Evolutionary conservation across 2,329 filamentous ascomycete species (phyloP).

Genomic region (Hypoxylon sp.): DNA sequence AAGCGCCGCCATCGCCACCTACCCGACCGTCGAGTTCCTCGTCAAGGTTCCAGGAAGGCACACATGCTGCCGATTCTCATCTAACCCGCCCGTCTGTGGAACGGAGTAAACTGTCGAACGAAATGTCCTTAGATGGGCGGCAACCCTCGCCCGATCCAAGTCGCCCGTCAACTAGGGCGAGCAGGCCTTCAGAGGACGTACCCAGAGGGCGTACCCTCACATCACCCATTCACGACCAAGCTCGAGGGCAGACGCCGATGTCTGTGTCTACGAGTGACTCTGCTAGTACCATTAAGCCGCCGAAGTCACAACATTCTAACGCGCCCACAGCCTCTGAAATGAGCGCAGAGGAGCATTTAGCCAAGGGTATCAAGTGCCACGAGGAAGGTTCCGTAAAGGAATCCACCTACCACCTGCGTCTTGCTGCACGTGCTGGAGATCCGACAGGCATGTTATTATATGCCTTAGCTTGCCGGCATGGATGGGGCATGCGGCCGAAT

Average conservation of each 20-base stretch:
- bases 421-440: constrained; percentile 87
- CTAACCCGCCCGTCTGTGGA: constrained; percentile 65
- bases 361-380: constrained; percentile 91
- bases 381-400: constrained; percentile 90
- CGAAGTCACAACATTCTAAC: constrained; percentile 61
- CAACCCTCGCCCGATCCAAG: constrained; percentile 63
- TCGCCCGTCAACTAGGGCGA: constrained; percentile 62
- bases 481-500: constrained; percentile 97
- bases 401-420: constrained; percentile 94
- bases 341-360: constrained; percentile 88
- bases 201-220: constrained; percentile 63
- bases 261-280: constrained; percentile 69
- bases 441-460: constrained; percentile 97
- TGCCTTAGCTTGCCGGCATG: constrained; percentile 93
- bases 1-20: constrained; percentile 73
- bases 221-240: constrained; percentile 58
- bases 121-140: constrained; percentile 60
- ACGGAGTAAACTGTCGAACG: constrained; percentile 65
- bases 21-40: constrained; percentile 73
- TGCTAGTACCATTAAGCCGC: constrained; percentile 67
- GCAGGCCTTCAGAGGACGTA: constrained; percentile 64
- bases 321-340: constrained; percentile 76
- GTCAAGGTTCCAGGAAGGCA: constrained; percentile 54
- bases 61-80: constrained; percentile 58
- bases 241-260: constrained; percentile 62